Evolutionary conservation across 2,329 filamentous ascomycete species (phyloP), one percentile per base, ranked within the genome.

Genomic region (Fusarium keratoplasticum): DNA sequence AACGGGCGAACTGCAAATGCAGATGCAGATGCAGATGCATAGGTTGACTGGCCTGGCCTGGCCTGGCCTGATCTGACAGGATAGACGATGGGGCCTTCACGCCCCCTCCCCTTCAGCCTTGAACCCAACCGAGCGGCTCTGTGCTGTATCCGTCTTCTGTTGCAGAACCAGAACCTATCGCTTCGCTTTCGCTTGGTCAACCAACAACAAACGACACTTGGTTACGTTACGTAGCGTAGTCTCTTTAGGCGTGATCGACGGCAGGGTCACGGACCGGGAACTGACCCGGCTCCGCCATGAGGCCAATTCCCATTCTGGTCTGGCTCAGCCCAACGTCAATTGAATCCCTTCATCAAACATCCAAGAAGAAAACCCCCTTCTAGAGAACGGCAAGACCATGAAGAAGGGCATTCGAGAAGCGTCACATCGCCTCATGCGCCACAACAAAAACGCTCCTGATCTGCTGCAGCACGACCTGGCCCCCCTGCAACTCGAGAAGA

Each of bases 231-330:
- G 35, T 36, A 18, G 35, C 35, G 42, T 57, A 67, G 60, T 25
- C 31, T 38, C 10, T 33, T 36, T 40, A 25, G 8, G 33, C 42
- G 31, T 66, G 69, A 75, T 74, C 65, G 65, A 58, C 71, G 55
- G 55, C 47, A 50, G 52, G 44, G 69, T 61, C 59, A 42, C 61
- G 60, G 70, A 66, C 47, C 61, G 70, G 70, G 70, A 70, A 50
- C 71, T 38, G 52, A 61, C 52, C 33, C 38, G 18, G 35, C 58
- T 40, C 55, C 31, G 27, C 69, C n/a, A 13, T 40, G 54, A 36
- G n/a, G 29, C n/a, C 50, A 22, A 52, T 25, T 47, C 42, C 42
- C 42, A 47, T 50, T 50, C 44, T 50, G 25, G 44, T 47, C 42
- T 47, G 42, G 42, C 42, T 47, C 42, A 50, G 44, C 44, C 44